A percentile compares a stretch with the other conserved stretches of the same genome.
Evolutionary conservation across 305 asterid species (phyloP).

Genomic region (Plantago lanceolata): DNA sequence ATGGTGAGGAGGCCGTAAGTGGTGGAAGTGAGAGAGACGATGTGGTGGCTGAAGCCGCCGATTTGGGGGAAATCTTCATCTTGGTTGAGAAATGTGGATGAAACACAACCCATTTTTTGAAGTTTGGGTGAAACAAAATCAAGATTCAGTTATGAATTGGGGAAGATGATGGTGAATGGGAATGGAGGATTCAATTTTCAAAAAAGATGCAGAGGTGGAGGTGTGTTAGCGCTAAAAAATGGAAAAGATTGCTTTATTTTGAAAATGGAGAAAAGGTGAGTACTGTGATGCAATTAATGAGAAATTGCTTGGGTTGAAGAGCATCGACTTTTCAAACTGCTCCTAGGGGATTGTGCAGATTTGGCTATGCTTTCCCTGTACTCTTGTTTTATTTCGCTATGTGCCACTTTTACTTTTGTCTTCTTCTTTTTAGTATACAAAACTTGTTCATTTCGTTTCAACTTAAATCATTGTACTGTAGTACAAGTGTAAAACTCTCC

Average conservation of each 20-base stretch:
- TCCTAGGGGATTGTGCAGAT: not conserved
- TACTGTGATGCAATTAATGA: not conserved
- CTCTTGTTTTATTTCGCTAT: not conserved
- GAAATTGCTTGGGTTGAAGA: not conserved
- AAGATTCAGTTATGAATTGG: not conserved
- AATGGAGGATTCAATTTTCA: constrained; percentile 7
- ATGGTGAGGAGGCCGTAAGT: constrained; percentile 72
- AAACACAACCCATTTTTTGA: constrained; percentile 67
- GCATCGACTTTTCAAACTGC: not conserved
- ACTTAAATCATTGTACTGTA: too few relatives aligned
- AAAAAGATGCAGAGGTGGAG: not conserved
- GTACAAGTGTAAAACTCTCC: too few relatives aligned
- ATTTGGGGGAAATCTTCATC: constrained; percentile 71
- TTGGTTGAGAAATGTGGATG: constrained; percentile 63
- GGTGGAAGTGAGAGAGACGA: constrained; percentile 91
- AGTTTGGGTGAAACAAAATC: not conserved
- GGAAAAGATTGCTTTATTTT: constrained; percentile 12
- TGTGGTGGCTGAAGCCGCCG: constrained; percentile 78
- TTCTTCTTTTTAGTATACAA: too few relatives aligned
- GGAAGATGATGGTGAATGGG: not conserved
- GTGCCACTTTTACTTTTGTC: not conserved
- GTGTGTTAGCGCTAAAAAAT: constrained; percentile 24
- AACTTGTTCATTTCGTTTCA: too few relatives aligned
- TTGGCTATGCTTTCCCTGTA: not conserved
- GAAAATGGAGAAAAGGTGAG: not conserved